Evolutionary conservation across 345 rosid genomes (phyloP).

Genomic region (Cochlearia excelsa): DNA sequence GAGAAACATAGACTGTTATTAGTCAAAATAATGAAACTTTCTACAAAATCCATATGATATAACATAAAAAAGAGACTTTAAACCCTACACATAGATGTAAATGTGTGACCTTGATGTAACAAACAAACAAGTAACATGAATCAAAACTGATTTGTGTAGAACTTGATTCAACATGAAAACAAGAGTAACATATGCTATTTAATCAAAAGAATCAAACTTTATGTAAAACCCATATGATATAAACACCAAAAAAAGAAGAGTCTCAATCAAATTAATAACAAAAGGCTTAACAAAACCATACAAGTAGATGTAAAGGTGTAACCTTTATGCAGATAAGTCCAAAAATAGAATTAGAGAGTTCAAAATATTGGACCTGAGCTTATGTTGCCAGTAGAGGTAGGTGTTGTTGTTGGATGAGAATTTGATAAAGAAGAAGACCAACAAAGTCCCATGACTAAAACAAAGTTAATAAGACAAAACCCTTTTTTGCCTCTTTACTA

Average conservation of each 20-base stretch:
- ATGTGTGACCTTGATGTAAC: too few species aligned
- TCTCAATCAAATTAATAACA: conserved; percentile 3
- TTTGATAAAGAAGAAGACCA: conserved; percentile 49
- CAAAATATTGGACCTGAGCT: conserved; percentile 47
- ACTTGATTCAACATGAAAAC: too few species aligned
- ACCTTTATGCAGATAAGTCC: conserved; percentile 16
- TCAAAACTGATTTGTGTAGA: too few species aligned
- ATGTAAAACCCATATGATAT: conserved; percentile 8
- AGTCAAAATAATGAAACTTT: conserved; percentile 16
- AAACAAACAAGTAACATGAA: too few species aligned
- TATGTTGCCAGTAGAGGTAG: conserved; percentile 51
- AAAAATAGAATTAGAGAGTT: not conserved
- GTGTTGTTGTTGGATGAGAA: conserved; percentile 43
- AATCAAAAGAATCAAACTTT: conserved; percentile 16
- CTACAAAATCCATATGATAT: conserved; percentile 6
- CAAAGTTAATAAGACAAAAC: conserved; percentile 6
- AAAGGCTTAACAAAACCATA: not conserved
- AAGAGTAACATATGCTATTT: not conserved
- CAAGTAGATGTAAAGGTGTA: conserved; percentile 4
- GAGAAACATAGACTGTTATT: not conserved
- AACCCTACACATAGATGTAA: not conserved
- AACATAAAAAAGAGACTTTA: conserved; percentile 6
- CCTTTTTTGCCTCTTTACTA: not conserved
- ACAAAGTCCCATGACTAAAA: conserved; percentile 54
- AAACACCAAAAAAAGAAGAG: conserved; percentile 12